Base-by-base conservation (phyloP, 1,284 basidiomycete genomes). In the Cutaneotrichosporon dermatis region DNA sequence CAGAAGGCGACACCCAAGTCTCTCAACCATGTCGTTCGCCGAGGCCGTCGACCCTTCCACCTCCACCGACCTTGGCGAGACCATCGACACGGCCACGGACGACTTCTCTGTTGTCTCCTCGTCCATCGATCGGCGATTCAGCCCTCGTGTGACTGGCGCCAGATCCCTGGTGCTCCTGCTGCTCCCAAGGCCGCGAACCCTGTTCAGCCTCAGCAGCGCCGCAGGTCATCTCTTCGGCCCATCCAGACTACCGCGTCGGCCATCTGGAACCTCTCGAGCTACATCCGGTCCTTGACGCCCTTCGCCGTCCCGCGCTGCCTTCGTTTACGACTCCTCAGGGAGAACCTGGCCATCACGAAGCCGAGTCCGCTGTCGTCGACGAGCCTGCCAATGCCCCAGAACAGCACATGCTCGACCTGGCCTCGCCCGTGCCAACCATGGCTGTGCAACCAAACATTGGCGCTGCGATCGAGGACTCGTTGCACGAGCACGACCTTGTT, bases 11-110 rank as follows among this genome's bases (percentile, higher is more conserved):
- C 16, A 75, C 75, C 6, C 74, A 0, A 75, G 72, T 0, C 60
- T 76, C 13, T 76, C 75, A 33, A 74, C 75, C 48, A 55, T 72
- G 25, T 76, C 74, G 2, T 62, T 75, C 44, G 76, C 75, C 6
- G 75, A 76, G 43, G 68, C 63, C 8, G 53, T 70, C 25, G 75
- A 75, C 48, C 71, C 71, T 0, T 63, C 69, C 4, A 66, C 65
- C 12, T 59, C 64, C 15, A 65, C 62, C 34, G 69, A 69, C 51
- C 60, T 61, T 6, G 61, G 66, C 35, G 68, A 70, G 55, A 63
- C 64, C 9, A 66, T 68, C 39, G 65, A 69, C 54, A 68, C 64
- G n/a, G 66, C 66, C 16, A 70, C 73, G 9, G 69, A 73, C 42
- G 68, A 70, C 40, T 68, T 66, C 7, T 65, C 61, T 4, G 59